Conservation (phyloP, 306 rosid species). For the Lathyrus tuberosus region DNA sequence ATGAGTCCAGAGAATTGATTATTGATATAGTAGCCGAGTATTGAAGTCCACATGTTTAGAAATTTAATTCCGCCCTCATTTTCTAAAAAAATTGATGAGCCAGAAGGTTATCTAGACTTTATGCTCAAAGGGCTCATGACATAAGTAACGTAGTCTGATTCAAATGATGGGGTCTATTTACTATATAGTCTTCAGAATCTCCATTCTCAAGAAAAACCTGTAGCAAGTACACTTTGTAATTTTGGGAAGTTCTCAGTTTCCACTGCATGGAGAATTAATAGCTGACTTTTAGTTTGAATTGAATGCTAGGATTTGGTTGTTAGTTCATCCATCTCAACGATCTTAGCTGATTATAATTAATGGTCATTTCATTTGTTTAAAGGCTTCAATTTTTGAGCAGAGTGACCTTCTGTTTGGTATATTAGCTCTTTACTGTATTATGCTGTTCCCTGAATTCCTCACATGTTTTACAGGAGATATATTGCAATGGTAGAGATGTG, state of each 20-base stretch:
- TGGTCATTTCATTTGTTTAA: slow-evolving; percentile 19
- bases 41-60: neutral
- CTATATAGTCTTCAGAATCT: slow-evolving; percentile 1
- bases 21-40: neutral
- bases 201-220: slow-evolving; percentile 10
- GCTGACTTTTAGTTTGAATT: slow-evolving; percentile 1
- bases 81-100: neutral
- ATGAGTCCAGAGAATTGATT: neutral
- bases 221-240: neutral
- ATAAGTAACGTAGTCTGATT: slow-evolving; percentile 4
- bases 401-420: neutral
- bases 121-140: neutral
- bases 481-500: slow-evolving; percentile 96
- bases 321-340: neutral
- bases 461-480: slow-evolving; percentile 69
- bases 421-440: neutral
- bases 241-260: neutral
- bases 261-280: neutral
- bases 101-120: neutral
- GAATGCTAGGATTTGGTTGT: slow-evolving; percentile 4
- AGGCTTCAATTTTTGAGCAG: neutral
- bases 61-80: neutral
- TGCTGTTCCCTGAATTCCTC: neutral
- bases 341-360: slow-evolving; percentile 19
- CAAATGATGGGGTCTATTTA: neutral